phyloP scores from a whole-genome alignment of 805 yeast species.

The Isabelozyma gotoi region DNA sequence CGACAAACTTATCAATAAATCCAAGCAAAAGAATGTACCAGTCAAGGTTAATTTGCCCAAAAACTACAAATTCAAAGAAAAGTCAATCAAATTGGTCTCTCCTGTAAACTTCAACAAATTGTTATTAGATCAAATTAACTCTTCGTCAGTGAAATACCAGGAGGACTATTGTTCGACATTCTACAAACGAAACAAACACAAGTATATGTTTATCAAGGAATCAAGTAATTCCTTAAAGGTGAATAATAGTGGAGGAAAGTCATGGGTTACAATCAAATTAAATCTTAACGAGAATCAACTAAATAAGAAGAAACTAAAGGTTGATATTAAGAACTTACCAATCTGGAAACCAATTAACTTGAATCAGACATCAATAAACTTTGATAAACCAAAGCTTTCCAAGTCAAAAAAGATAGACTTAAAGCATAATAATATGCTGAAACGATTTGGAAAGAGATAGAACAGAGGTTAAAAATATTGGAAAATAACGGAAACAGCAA shows the following conservation, averaged over 20 bases:
- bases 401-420: background rate
- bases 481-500: too few relatives aligned
- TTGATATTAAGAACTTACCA: slow-evolving; percentile 23
- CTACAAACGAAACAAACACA: slow-evolving; percentile 30
- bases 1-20: slow-evolving; percentile 1
- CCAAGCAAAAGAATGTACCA: background rate
- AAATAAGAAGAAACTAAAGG: slow-evolving; percentile 17
- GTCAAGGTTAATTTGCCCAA: background rate
- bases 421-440: slow-evolving; percentile 7
- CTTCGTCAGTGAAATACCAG: slow-evolving; percentile 6
- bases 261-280: slow-evolving; percentile 25
- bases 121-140: background rate
- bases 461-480: too few relatives aligned
- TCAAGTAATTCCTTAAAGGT: slow-evolving; percentile 26
- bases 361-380: background rate
- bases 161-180: slow-evolving; percentile 32
- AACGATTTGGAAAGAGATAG: slow-evolving; percentile 8
- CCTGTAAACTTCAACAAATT: background rate
- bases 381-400: background rate
- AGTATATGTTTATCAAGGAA: slow-evolving; percentile 36
- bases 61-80: background rate
- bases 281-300: background rate
- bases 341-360: slow-evolving; percentile 24
- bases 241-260: slow-evolving; percentile 19
- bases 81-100: background rate